A percentile compares a stretch with the other conserved stretches of the same genome.
Evolutionary conservation across 164 flowering plant genomes (phyloP).

Genomic region (Platanus orientalis): DNA sequence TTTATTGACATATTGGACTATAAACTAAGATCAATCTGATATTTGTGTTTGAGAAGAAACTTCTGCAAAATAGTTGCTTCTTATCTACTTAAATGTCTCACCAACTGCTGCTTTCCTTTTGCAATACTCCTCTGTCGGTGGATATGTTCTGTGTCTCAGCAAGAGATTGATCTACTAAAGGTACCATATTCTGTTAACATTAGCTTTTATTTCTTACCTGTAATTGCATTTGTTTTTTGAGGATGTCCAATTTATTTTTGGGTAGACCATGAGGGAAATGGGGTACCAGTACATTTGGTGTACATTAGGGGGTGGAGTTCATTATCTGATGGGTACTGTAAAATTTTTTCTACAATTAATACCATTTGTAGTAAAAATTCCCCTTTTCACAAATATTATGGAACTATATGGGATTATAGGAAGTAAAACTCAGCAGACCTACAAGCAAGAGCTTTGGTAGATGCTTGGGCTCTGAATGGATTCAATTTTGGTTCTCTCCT

Average conservation of each 20-base stretch:
- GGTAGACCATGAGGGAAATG: neutral
- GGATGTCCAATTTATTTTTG: neutral
- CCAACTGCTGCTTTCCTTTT: conserved; percentile 20
- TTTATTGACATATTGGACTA: too few relatives aligned
- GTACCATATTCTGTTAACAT: conserved; percentile 29
- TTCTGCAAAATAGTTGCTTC: neutral
- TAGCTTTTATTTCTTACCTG: neutral
- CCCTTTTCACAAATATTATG: too few relatives aligned
- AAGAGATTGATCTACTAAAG: conserved; percentile 98
- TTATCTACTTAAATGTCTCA: conserved; percentile 14
- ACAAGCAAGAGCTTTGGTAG: too few relatives aligned
- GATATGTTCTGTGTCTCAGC: conserved; percentile 44
- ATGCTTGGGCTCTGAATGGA: too few relatives aligned
- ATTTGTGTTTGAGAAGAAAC: too few relatives aligned
- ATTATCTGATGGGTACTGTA: neutral
- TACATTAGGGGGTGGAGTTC: neutral
- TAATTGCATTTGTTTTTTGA: neutral
- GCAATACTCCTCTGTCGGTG: conserved; percentile 22
- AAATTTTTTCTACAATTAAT: neutral
- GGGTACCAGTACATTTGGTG: neutral
- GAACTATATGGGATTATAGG: too few relatives aligned
- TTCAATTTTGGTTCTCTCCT: too few relatives aligned
- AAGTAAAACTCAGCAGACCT: too few relatives aligned
- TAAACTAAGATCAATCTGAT: too few relatives aligned
- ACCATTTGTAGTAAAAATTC: neutral